Percentiles rank a stretch among this genome's conserved stretches.
Evolutionary conservation across 768 basidiomycete genomes (phyloP).

Genomic region (Leccinellum luteum): DNA sequence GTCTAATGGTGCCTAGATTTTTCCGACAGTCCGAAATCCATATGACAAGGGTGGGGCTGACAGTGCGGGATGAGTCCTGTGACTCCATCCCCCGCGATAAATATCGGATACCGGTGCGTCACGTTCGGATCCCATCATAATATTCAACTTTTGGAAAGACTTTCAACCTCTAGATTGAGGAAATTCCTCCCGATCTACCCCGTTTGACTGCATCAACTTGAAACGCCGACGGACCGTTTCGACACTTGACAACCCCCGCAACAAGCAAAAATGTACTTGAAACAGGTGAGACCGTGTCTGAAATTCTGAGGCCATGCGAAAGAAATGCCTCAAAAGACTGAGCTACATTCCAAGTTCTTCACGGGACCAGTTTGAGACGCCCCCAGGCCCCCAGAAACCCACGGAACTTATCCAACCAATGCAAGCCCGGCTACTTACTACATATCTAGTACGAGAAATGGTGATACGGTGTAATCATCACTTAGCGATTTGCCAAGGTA

Average conservation of each 20-base stretch:
- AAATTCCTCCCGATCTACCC: not conserved
- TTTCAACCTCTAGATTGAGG: not conserved
- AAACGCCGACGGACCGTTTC: not conserved
- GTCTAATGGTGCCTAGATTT: too few relatives aligned
- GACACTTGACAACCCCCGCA: not conserved
- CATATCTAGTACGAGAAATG: not conserved
- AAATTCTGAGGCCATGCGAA: not conserved
- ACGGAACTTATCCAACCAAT: not conserved
- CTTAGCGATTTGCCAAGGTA: not conserved
- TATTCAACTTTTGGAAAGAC: not conserved
- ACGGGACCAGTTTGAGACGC: not conserved
- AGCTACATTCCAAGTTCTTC: not conserved
- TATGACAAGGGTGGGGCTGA: slow-evolving; percentile 27
- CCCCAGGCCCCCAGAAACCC: not conserved
- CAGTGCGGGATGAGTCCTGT: not conserved
- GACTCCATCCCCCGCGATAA: not conserved
- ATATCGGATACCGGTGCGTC: not conserved
- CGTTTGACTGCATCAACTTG: not conserved
- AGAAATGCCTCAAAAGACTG: too few relatives aligned
- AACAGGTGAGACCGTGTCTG: not conserved
- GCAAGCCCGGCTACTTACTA: not conserved
- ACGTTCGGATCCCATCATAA: not conserved
- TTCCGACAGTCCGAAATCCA: too few relatives aligned
- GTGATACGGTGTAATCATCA: not conserved
- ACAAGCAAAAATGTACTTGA: not conserved